Conservation (phyloP, 176 grass and related monocot genomes). For the Secale cereale region DNA sequence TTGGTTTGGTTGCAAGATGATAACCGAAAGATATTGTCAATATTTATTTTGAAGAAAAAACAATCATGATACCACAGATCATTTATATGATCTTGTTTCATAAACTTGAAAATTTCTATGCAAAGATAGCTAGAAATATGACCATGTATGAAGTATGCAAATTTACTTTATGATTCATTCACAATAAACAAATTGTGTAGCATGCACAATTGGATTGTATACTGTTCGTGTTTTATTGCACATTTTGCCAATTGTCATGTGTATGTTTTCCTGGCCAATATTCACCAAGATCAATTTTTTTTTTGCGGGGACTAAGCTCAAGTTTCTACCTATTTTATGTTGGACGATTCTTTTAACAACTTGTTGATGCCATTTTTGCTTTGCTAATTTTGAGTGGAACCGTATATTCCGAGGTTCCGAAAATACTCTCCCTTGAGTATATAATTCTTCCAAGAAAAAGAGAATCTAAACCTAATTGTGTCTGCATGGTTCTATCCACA, state of each 20-base stretch:
- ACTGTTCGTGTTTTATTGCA: neutral
- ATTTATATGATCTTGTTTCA: neutral
- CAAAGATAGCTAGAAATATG: neutral
- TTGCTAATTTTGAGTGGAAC: neutral
- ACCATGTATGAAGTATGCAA: neutral
- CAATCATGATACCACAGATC: neutral
- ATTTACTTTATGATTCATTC: neutral
- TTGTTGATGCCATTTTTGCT: neutral
- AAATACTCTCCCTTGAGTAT: neutral
- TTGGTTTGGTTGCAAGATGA: neutral
- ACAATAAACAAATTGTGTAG: neutral
- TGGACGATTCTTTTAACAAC: neutral
- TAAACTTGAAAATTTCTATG: neutral
- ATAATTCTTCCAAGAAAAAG: neutral
- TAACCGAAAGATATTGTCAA: neutral
- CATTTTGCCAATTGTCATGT: neutral
- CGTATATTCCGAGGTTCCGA: neutral
- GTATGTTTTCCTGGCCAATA: neutral
- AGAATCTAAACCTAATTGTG: slow-evolving; percentile 28
- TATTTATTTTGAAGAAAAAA: neutral
- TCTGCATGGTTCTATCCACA: slow-evolving; percentile 30
- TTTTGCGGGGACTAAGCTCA: neutral
- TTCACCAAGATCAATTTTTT: neutral
- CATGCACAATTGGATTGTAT: neutral
- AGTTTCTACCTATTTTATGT: neutral